Evolutionary conservation across 108 stramenopile genomes (phyloP).

Genomic region (Ochromonas danica): DNA sequence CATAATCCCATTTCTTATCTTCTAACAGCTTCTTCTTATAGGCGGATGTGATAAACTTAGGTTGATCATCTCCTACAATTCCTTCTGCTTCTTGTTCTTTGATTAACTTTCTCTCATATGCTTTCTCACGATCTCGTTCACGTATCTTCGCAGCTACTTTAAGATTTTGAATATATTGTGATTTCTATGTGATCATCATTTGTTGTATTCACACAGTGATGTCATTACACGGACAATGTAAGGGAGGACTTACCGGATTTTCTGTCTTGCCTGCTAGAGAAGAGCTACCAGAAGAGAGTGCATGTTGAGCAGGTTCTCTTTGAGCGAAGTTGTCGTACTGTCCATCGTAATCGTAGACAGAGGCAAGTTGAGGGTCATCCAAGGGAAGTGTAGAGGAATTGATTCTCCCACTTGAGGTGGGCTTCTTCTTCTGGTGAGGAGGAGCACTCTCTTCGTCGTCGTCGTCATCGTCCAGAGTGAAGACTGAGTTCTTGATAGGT

Average conservation of each 20-base stretch:
- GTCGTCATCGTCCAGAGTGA: too few species aligned
- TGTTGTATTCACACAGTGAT: slow-evolving; percentile 20
- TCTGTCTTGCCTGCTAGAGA: background rate
- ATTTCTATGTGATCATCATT: slow-evolving; percentile 45
- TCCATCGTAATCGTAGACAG: slow-evolving; percentile 52
- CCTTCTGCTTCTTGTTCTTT: slow-evolving; percentile 56
- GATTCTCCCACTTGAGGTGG: too few species aligned
- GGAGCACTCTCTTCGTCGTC: too few species aligned
- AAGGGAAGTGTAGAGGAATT: too few species aligned
- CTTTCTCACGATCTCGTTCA: slow-evolving; percentile 45
- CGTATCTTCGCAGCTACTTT: slow-evolving; percentile 46
- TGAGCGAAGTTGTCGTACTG: slow-evolving; percentile 44
- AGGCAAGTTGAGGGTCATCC: too few species aligned
- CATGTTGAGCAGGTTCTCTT: background rate
- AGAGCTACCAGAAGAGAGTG: background rate
- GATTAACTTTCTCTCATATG: slow-evolving; percentile 49
- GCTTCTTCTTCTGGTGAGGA: too few species aligned
- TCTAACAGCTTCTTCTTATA: slow-evolving; percentile 60
- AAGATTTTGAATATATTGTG: slow-evolving; percentile 49
- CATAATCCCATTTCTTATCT: slow-evolving; percentile 55
- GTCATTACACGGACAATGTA: slow-evolving; percentile 34
- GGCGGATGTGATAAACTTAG: slow-evolving; percentile 50
- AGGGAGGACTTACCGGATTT: background rate
- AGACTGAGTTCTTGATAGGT: too few species aligned
- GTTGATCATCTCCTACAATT: slow-evolving; percentile 31